A percentile compares a stretch with the other conserved stretches of the same genome.
phyloP scores from a whole-genome alignment of 805 yeast genomes.

The Yamadazyma insecticola region DNA sequence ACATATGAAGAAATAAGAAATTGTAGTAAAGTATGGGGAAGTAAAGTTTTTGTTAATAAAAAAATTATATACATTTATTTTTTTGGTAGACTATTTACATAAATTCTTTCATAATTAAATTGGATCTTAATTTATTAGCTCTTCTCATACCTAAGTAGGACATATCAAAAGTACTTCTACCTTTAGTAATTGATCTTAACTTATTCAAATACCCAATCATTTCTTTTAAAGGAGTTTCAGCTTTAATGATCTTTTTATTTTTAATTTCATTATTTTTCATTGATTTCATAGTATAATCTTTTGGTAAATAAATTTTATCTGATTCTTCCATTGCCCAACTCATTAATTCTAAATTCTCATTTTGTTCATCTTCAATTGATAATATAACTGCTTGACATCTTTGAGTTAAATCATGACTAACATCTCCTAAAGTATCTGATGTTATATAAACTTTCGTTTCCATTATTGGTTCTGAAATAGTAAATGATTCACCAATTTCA shows the following conservation, averaged over 20 bases:
- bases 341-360: slow-evolving; percentile 29
- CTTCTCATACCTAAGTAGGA: slow-evolving; percentile 67
- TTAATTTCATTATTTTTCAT: slow-evolving; percentile 14
- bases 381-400: slow-evolving; percentile 70
- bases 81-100: slow-evolving; percentile 1
- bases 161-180: slow-evolving; percentile 83
- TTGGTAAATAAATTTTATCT: slow-evolving; percentile 64
- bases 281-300: slow-evolving; percentile 58
- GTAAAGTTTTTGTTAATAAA: no score
- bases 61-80: no score
- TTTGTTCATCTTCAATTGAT: slow-evolving; percentile 62
- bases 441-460: slow-evolving; percentile 59
- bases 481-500: no score
- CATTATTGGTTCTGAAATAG: slow-evolving; percentile 87
- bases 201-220: slow-evolving; percentile 86
- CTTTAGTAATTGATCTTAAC: slow-evolving; percentile 81
- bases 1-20: no score
- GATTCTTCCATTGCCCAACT: slow-evolving; percentile 54
- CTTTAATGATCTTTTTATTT: slow-evolving; percentile 58
- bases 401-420: slow-evolving; percentile 78
- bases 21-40: no score
- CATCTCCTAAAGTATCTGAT: slow-evolving; percentile 74
- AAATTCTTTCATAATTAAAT: slow-evolving; percentile 4
- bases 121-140: slow-evolving; percentile 33
- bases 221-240: slow-evolving; percentile 79